Conservation (phyloP, 371 early-diverging fungal genomes). For the Haplosporangium sp. region DNA sequence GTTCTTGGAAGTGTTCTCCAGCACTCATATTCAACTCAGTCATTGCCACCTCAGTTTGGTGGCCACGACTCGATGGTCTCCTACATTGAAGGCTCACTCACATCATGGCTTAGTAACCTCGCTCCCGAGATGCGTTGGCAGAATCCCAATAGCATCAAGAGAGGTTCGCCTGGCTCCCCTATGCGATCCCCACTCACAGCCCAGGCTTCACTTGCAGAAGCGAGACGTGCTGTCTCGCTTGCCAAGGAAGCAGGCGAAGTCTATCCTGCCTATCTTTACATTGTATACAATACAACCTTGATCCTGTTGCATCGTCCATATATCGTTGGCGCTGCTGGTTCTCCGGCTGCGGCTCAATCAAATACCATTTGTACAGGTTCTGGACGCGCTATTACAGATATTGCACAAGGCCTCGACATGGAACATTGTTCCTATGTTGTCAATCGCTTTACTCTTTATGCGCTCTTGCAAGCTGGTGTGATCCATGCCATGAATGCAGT, state of each 20-base stretch:
- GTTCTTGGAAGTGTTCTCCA: constrained; percentile 50
- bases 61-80: constrained; percentile 56
- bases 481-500: constrained; percentile 56
- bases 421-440: constrained; percentile 53
- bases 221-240: constrained; percentile 14
- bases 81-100: constrained; percentile 52
- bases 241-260: constrained; percentile 32
- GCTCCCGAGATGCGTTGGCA: constrained; percentile 52
- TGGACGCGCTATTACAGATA: constrained; percentile 53
- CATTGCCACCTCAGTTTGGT: constrained; percentile 53
- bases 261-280: constrained; percentile 65
- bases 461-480: constrained; percentile 54
- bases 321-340: constrained; percentile 56
- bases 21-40: constrained; percentile 54
- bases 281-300: constrained; percentile 83
- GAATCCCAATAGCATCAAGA: constrained; percentile 20
- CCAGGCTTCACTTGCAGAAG: constrained; percentile 1
- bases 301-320: constrained; percentile 87
- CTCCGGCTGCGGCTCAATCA: constrained; percentile 54
- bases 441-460: constrained; percentile 52
- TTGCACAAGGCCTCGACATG: constrained; percentile 45
- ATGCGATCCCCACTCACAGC: constrained; percentile 18
- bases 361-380: constrained; percentile 56
- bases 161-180: constrained; percentile 32
- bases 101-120: constrained; percentile 59